A percentile compares a stretch with the other conserved stretches of the same genome.
phyloP scores from a whole-genome alignment of 2,329 filamentous ascomycete genomes.

The Hypoxylon sp. region DNA sequence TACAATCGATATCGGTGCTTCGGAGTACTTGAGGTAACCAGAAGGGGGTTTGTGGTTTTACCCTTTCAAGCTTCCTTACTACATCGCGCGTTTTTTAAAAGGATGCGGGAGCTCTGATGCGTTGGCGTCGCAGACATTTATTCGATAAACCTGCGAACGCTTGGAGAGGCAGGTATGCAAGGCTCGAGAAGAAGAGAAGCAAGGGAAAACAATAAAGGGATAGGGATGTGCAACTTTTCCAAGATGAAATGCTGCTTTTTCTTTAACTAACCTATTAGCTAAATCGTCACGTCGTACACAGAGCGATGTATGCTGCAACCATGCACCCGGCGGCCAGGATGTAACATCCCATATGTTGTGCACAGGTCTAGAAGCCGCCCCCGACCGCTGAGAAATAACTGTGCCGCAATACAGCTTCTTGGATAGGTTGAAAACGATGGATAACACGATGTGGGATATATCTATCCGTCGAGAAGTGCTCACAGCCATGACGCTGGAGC shows the following conservation, averaged over 20 bases:
- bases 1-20: background rate
- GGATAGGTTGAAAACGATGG: background rate
- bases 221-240: background rate
- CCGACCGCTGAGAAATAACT: background rate
- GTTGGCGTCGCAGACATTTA: background rate
- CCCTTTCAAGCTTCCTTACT: background rate
- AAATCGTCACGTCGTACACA: conserved; percentile 4
- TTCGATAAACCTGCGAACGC: background rate
- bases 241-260: background rate
- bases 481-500: background rate
- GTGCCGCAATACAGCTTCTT: background rate
- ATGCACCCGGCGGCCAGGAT: background rate
- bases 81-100: background rate
- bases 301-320: background rate
- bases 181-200: background rate
- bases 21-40: background rate
- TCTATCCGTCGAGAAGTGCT: background rate
- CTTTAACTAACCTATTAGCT: background rate
- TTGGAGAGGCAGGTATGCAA: background rate
- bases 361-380: background rate
- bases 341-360: background rate
- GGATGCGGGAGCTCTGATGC: background rate
- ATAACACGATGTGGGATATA: background rate
- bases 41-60: background rate
- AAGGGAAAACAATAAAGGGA: background rate